A percentile compares a stretch with the other conserved stretches of the same genome.
phyloP scores from a whole-genome alignment of 352 stramenopile genomes.

The Globisporangium cystogenes region DNA sequence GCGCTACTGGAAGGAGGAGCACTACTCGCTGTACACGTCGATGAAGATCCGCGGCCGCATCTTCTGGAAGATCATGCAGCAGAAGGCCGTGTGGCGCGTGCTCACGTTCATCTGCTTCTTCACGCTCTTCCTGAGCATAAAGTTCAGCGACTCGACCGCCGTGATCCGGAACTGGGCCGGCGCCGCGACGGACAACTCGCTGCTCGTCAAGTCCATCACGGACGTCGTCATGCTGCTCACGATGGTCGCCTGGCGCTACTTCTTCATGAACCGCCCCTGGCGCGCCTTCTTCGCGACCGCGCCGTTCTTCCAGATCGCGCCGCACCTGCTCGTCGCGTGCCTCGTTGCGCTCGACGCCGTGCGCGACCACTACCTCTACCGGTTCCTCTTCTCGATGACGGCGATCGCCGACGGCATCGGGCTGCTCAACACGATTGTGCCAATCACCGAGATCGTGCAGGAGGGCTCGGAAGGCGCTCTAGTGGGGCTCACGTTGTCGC shows the following conservation, averaged over 20 bases:
- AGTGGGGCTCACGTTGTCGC: constrained; percentile 19
- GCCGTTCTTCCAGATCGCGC: constrained; percentile 22
- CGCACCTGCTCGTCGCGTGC: constrained; percentile 19
- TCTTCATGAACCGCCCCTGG: constrained; percentile 33
- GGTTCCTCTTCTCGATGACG: constrained; percentile 16
- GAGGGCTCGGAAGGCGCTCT: constrained; percentile 19
- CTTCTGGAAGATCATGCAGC: constrained; percentile 46
- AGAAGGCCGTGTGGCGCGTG: constrained; percentile 35
- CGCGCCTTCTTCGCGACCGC: constrained; percentile 21
- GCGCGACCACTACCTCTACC: constrained; percentile 18
- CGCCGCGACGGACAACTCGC: constrained; percentile 22
- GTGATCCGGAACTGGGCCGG: constrained; percentile 16
- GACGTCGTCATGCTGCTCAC: constrained; percentile 22
- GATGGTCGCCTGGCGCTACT: constrained; percentile 25
- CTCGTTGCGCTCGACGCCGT: constrained; percentile 16
- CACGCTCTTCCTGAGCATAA: constrained; percentile 24
- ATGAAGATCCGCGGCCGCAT: constrained; percentile 26
- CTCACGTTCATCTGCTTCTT: constrained; percentile 33
- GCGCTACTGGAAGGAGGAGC: constrained; percentile 28
- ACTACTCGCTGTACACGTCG: constrained; percentile 26
- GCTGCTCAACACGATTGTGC: constrained; percentile 23
- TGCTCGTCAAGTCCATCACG: constrained; percentile 22
- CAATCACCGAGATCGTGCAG: constrained; percentile 27
- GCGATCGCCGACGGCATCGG: constrained; percentile 21
- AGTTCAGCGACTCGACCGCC: constrained; percentile 18